Evolutionary conservation across 371 early-diverging fungal species (phyloP).

Genomic region (Cladochytrium tenue): DNA sequence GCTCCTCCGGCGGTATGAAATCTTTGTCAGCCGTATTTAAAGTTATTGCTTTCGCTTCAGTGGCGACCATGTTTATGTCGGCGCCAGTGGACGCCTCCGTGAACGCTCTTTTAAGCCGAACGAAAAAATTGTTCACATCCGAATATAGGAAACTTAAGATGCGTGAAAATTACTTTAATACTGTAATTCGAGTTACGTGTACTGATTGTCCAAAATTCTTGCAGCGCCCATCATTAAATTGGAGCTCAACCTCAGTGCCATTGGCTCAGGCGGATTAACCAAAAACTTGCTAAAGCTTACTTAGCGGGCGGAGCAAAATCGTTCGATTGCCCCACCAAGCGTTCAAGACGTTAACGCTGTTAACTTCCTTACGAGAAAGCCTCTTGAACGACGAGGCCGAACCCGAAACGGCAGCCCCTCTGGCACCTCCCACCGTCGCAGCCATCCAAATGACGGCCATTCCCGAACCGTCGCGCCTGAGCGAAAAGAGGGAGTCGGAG

Average conservation of each 20-base stretch:
- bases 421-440: background rate
- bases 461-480: background rate
- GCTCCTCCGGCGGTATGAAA: background rate
- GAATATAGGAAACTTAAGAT: slow-evolving; percentile 18
- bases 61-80: slow-evolving; percentile 7
- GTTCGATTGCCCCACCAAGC: background rate
- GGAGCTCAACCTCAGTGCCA: slow-evolving; percentile 57
- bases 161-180: background rate
- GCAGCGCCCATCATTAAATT: slow-evolving; percentile 57
- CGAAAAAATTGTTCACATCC: slow-evolving; percentile 26
- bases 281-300: slow-evolving; percentile 37
- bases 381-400: background rate
- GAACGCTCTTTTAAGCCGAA: slow-evolving; percentile 22
- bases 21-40: background rate
- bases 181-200: slow-evolving; percentile 15
- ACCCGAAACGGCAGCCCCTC: background rate
- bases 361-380: background rate
- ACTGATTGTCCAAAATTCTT: slow-evolving; percentile 53
- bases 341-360: background rate
- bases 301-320: no score
- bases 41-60: slow-evolving; percentile 5
- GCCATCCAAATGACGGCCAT: slow-evolving; percentile 1
- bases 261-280: slow-evolving; percentile 49
- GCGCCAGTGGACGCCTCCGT: slow-evolving; percentile 14
- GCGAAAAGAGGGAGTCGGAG: background rate